Evolutionary conservation across 371 early-diverging fungal species (phyloP).

Genomic region (Lichtheimia hyalospora): DNA sequence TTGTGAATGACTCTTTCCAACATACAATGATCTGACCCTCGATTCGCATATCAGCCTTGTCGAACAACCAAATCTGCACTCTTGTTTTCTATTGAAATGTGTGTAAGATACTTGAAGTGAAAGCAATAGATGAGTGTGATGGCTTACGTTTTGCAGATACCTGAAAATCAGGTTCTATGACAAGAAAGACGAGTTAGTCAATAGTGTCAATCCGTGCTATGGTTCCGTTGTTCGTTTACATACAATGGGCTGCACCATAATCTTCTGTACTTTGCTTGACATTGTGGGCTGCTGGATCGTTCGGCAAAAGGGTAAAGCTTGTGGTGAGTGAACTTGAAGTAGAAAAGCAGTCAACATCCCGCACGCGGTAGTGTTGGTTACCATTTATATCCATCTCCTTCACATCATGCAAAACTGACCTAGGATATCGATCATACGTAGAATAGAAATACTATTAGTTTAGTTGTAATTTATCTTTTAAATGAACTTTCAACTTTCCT

Average conservation of each 20-base stretch:
- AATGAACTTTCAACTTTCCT: no score
- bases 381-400: no score
- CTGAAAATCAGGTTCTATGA: constrained; percentile 91
- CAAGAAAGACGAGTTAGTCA: neutral
- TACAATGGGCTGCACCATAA: constrained; percentile 97
- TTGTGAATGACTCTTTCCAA: neutral
- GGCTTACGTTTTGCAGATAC: constrained; percentile 76
- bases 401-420: neutral
- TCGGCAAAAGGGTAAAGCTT: neutral
- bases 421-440: no score
- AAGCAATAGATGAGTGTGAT: no score
- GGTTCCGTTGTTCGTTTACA: constrained; percentile 15
- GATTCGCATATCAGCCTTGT: constrained; percentile 82
- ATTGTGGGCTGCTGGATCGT: constrained; percentile 30
- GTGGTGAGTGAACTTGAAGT: neutral
- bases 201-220: neutral
- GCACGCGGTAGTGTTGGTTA: no score
- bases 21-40: constrained; percentile 91
- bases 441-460: no score
- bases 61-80: constrained; percentile 93
- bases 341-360: neutral
- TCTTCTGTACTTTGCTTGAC: constrained; percentile 89
- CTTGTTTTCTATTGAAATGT: constrained; percentile 67
- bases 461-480: no score
- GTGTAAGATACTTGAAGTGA: no score